Conservation (phyloP, 306 rosid genomes). For the Malus asiatica region DNA sequence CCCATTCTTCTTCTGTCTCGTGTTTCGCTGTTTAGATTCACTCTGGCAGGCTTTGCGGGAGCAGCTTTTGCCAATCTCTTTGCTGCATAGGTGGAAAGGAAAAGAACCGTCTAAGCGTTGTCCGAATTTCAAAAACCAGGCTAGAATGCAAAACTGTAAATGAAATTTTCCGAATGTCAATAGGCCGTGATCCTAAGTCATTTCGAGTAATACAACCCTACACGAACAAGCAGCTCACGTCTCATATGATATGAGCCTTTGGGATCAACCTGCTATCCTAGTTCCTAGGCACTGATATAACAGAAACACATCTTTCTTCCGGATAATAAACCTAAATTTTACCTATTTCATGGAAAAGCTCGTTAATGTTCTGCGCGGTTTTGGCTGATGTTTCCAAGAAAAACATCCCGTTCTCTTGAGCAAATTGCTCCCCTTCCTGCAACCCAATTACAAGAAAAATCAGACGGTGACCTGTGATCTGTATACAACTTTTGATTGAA, state of each 20-base stretch:
- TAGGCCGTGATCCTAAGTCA: not conserved
- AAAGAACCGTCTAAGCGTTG: not conserved
- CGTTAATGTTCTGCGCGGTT: conserved; percentile 67
- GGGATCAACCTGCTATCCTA: not conserved
- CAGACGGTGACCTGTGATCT: not conserved
- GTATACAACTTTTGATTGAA: not conserved
- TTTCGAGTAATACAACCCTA: not conserved
- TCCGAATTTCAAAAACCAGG: not conserved
- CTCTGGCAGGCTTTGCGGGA: conserved; percentile 39
- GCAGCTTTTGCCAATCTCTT: conserved; percentile 53
- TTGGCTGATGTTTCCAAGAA: conserved; percentile 83
- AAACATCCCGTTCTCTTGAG: conserved; percentile 79
- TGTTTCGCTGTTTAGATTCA: conserved; percentile 36
- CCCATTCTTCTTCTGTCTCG: conserved; percentile 31
- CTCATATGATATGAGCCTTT: not conserved
- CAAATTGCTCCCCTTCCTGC: conserved; percentile 73
- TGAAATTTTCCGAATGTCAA: not conserved
- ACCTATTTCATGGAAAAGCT: conserved; percentile 84
- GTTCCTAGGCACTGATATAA: not conserved
- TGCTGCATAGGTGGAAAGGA: conserved; percentile 31
- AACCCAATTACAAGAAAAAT: not conserved
- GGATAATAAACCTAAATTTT: not conserved
- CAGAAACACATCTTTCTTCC: not conserved
- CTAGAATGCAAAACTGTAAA: not conserved
- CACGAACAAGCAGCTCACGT: not conserved